Conservation (phyloP, 2,329 filamentous ascomycete species). For the Phoma sp. region DNA sequence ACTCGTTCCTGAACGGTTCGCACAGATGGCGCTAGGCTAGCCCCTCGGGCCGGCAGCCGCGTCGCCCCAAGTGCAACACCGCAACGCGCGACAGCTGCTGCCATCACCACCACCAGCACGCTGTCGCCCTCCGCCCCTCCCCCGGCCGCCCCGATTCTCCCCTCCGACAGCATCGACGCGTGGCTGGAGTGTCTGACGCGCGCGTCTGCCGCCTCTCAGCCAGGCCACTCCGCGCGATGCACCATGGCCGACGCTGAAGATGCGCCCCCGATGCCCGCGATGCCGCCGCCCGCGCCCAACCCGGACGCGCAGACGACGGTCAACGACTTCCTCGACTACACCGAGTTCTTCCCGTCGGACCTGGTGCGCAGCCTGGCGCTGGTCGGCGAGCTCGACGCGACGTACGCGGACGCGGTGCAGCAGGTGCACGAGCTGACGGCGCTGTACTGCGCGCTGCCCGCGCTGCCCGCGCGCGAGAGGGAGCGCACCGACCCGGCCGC, state of each 20-base stretch:
- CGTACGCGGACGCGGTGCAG: slow-evolving; percentile 53
- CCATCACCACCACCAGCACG: slow-evolving; percentile 19
- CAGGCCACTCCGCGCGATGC: slow-evolving; percentile 39
- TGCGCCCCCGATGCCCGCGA: slow-evolving; percentile 43
- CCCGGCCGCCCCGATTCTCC: slow-evolving; percentile 39
- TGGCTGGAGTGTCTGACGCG: slow-evolving; percentile 50
- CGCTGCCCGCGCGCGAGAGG: slow-evolving; percentile 55
- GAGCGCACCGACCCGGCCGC: slow-evolving; percentile 53
- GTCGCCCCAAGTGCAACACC: background rate
- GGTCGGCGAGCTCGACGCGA: slow-evolving; percentile 61
- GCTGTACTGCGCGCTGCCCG: slow-evolving; percentile 59
- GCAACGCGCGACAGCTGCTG: background rate
- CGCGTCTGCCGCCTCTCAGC: slow-evolving; percentile 41
- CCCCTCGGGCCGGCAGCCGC: background rate
- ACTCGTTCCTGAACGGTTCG: background rate
- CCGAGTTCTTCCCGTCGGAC: slow-evolving; percentile 72
- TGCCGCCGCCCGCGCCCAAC: slow-evolving; percentile 58
- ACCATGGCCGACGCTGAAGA: slow-evolving; percentile 45
- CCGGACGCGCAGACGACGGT: slow-evolving; percentile 71
- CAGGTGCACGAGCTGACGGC: slow-evolving; percentile 58
- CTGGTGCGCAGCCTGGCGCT: slow-evolving; percentile 69
- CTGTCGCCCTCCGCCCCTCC: slow-evolving; percentile 17
- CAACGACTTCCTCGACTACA: slow-evolving; percentile 73
- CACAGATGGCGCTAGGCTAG: background rate
- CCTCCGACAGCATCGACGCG: slow-evolving; percentile 44